Evolutionary conservation across 768 basidiomycete genomes (phyloP).

Genomic region (Psilocybe sp.): DNA sequence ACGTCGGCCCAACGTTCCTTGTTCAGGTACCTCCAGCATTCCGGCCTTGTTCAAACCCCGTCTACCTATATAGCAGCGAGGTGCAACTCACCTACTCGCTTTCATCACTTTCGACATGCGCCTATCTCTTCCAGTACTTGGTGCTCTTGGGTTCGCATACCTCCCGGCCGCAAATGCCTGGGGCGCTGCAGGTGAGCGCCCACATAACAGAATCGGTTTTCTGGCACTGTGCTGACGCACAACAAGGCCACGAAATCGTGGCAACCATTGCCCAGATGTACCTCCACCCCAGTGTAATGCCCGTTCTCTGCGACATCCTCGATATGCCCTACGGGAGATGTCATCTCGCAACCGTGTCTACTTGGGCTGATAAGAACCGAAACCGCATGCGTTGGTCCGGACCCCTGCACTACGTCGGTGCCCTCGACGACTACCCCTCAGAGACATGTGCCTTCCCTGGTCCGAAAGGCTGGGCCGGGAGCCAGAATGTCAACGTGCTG

Average conservation of each 20-base stretch:
- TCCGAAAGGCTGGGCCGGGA: conserved; percentile 66
- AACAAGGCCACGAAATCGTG: conserved; percentile 84
- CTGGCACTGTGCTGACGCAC: neutral
- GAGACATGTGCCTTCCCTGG: conserved; percentile 79
- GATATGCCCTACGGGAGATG: conserved; percentile 43
- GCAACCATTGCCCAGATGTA: conserved; percentile 95
- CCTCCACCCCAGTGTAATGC: conserved; percentile 69
- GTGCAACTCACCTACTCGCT: too few relatives aligned
- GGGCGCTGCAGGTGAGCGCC: conserved; percentile 38
- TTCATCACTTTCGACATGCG: too few relatives aligned
- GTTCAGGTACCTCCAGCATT: too few relatives aligned
- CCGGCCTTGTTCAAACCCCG: too few relatives aligned
- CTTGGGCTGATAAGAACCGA: conserved; percentile 84
- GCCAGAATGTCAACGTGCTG: conserved; percentile 59
- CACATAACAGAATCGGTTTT: conserved; percentile 1
- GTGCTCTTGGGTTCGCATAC: conserved; percentile 2
- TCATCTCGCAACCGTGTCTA: conserved; percentile 77
- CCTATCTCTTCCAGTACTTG: too few relatives aligned
- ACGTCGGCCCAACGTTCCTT: too few relatives aligned
- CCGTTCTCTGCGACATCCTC: conserved; percentile 70
- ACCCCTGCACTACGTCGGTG: conserved; percentile 73
- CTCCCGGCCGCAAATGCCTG: conserved; percentile 29
- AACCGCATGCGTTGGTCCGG: conserved; percentile 69
- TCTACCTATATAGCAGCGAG: too few relatives aligned
- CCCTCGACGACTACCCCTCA: conserved; percentile 73